Conservation (phyloP, 345 rosid genomes). For the Cardiospermum halicacabum region DNA sequence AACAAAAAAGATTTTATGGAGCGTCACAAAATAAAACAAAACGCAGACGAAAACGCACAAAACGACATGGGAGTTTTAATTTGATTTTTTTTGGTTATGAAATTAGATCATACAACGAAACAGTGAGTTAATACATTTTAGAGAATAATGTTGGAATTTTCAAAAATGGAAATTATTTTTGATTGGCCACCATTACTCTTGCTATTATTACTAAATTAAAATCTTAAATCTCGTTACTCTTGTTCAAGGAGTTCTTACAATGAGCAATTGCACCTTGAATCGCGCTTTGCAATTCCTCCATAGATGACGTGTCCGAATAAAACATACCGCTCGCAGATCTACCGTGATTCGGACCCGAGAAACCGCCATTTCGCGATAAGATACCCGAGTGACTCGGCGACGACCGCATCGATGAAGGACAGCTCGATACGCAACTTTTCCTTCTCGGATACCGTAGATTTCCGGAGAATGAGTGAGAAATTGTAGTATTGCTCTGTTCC, state of each 20-base stretch:
- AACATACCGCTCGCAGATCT: constrained; percentile 20
- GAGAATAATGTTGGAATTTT: no score
- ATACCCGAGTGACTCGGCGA: constrained; percentile 93
- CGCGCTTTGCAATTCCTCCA: constrained; percentile 90
- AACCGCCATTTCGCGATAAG: constrained; percentile 40
- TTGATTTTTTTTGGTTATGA: no score
- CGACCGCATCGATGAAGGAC: constrained; percentile 85
- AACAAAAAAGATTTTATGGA: neutral
- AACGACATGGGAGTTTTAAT: neutral
- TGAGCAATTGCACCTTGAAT: constrained; percentile 93
- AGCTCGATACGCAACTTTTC: constrained; percentile 63
- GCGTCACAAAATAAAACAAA: neutral
- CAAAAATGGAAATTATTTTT: no score
- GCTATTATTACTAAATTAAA: neutral
- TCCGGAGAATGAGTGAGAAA: constrained; percentile 79
- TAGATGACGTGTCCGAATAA: constrained; percentile 42
- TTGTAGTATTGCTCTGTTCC: constrained; percentile 21
- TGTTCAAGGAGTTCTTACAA: constrained; percentile 81
- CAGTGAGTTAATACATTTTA: no score
- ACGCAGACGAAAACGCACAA: neutral
- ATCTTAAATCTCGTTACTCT: constrained; percentile 38
- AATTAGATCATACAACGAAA: constrained; percentile 2
- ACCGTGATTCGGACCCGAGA: constrained; percentile 13
- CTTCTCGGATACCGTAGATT: constrained; percentile 69
- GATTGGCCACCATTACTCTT: no score